Evolutionary conservation across 352 stramenopile genomes (phyloP).

Genomic region (Blastocystis sp.): DNA sequence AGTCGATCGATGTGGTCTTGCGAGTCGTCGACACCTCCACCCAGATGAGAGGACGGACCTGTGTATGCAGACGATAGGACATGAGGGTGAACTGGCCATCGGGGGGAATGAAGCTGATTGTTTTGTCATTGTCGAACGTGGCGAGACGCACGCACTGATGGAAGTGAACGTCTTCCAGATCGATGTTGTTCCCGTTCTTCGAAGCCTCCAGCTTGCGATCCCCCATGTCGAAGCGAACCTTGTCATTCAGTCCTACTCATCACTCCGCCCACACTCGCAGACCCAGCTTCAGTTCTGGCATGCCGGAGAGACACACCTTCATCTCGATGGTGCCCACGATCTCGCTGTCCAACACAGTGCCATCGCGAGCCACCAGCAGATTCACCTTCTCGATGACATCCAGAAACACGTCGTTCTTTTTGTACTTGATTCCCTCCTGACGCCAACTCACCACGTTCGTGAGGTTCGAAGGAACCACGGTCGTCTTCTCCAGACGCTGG

Average conservation of each 20-base stretch:
- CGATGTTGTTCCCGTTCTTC: conserved; percentile 67
- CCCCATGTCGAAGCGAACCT: conserved; percentile 92
- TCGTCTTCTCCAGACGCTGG: conserved; percentile 81
- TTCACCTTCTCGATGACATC: conserved; percentile 98
- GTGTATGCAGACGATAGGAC: conserved; percentile 87
- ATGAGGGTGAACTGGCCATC: conserved; percentile 99
- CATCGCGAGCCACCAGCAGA: conserved; percentile 69
- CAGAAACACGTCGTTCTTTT: conserved; percentile 99
- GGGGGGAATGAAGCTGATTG: conserved; percentile 98
- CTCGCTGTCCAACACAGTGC: conserved; percentile 92
- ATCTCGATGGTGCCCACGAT: conserved; percentile 91
- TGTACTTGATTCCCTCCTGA: conserved; percentile 96
- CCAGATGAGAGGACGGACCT: conserved; percentile 99
- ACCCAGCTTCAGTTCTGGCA: conserved; percentile 97
- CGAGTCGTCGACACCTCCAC: conserved; percentile 93
- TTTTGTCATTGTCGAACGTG: conserved; percentile 97
- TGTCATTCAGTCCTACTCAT: conserved; percentile 85
- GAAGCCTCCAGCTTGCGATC: conserved; percentile 84
- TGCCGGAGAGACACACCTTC: conserved; percentile 91
- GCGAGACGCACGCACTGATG: conserved; percentile 96
- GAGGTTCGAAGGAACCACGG: conserved; percentile 44
- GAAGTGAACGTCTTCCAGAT: conserved; percentile 99
- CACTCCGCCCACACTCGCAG: not conserved
- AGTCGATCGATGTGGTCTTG: conserved; percentile 64
- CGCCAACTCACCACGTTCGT: conserved; percentile 95